A percentile compares a stretch with the other conserved stretches of the same genome.
These are phyloP conservation scores for Coniochaeta hoffmannii DNA, from an alignment of 2,329 filamentous ascomycete genomes.

Conservation along the genomic window DNA sequence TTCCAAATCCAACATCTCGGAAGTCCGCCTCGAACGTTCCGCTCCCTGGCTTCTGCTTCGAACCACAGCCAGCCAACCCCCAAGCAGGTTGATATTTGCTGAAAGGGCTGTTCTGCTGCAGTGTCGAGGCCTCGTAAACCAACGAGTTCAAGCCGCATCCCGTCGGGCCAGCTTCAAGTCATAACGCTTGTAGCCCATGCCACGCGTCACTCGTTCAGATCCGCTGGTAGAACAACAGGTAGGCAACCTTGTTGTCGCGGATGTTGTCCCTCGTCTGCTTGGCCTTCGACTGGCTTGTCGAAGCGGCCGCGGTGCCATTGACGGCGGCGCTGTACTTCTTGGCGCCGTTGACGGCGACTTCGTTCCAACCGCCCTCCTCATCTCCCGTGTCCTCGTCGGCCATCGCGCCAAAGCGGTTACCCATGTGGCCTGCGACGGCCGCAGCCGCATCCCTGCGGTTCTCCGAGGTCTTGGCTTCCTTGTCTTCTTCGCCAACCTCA, in stretches of 20 bases:
- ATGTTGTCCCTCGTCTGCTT: constrained; percentile 55
- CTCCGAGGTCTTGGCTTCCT: constrained; percentile 55
- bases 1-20: not conserved
- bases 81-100: not conserved
- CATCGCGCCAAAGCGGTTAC: constrained; percentile 69
- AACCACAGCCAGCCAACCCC: not conserved
- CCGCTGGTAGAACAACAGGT: constrained; percentile 90
- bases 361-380: constrained; percentile 73
- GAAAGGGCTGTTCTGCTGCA: too few relatives aligned
- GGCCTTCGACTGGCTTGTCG: constrained; percentile 43
- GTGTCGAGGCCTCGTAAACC: not conserved
- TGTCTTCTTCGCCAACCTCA: constrained; percentile 75
- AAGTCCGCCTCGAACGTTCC: too few relatives aligned
- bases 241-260: constrained; percentile 95
- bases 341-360: constrained; percentile 67
- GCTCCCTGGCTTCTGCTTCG: too few relatives aligned
- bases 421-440: constrained; percentile 29
- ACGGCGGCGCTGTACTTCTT: constrained; percentile 22
- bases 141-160: not conserved
- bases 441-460: constrained; percentile 51
- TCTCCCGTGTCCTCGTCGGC: constrained; percentile 61
- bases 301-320: constrained; percentile 26
- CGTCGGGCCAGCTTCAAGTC: not conserved
- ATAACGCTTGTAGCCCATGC: not conserved
- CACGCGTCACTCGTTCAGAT: constrained; percentile 32